A percentile compares a stretch with the other conserved stretches of the same genome.
Conservation (phyloP, 768 basidiomycete genomes). For the Tulasnella calospora region DNA sequence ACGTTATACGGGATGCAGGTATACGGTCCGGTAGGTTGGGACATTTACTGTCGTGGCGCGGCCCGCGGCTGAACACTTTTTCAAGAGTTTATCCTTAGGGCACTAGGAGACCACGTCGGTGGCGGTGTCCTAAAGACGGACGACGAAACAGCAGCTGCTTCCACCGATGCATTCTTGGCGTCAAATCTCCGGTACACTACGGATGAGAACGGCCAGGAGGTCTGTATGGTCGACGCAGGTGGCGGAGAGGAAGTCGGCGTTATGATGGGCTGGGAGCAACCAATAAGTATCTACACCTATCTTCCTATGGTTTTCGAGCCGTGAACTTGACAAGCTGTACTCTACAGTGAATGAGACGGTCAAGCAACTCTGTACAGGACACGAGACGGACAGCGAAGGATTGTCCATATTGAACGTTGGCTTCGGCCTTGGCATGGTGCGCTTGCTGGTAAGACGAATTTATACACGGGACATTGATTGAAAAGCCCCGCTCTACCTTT, state of each 20-base stretch:
- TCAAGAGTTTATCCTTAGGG: slow-evolving; percentile 64
- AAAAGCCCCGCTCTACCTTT: background rate
- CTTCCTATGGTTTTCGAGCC: slow-evolving; percentile 22
- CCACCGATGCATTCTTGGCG: slow-evolving; percentile 63
- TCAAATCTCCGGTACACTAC: slow-evolving; percentile 62
- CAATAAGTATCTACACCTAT: slow-evolving; percentile 52
- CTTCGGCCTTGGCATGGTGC: slow-evolving; percentile 43
- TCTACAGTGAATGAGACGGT: slow-evolving; percentile 72
- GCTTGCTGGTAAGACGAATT: background rate
- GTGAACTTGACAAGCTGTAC: slow-evolving; percentile 31
- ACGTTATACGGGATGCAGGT: slow-evolving; percentile 82
- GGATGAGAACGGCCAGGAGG: slow-evolving; percentile 72
- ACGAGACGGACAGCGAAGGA: slow-evolving; percentile 44
- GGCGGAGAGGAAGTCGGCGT: slow-evolving; percentile 81
- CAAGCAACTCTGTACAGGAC: slow-evolving; percentile 50
- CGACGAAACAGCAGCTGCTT: slow-evolving; percentile 56
- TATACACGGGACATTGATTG: background rate
- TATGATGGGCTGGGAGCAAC: slow-evolving; percentile 98
- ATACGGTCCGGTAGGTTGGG: slow-evolving; percentile 70
- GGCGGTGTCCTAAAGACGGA: slow-evolving; percentile 45
- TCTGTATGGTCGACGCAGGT: slow-evolving; percentile 63
- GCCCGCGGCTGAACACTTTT: slow-evolving; percentile 19
- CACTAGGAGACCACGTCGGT: slow-evolving; percentile 39
- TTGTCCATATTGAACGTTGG: slow-evolving; percentile 83
- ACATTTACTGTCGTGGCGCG: slow-evolving; percentile 23